Evolutionary conservation across 2,329 filamentous ascomycete genomes (phyloP), one percentile per base, ranked within the genome.

Genomic region (Bretziella fagacearum): DNA sequence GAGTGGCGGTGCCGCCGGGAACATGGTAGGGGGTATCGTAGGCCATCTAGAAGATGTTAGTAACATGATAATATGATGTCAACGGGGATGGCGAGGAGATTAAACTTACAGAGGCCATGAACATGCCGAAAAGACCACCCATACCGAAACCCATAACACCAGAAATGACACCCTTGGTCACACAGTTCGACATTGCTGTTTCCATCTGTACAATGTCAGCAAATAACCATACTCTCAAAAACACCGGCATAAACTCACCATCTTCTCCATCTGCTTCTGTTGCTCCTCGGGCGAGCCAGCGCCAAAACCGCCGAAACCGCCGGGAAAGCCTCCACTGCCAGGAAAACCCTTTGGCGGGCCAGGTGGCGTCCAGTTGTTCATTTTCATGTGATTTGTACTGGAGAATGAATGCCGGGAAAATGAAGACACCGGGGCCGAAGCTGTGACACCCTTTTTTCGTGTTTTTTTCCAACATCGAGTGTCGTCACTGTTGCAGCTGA

Each of bases 141-240:
- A 98, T 79, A 30, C 80, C 91, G 57, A 95, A 95, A 13, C 91
- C 91, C 76, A 93, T 93, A 20, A 81, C 84, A 49, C 89, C 91
- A 0, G 87, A 83, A 65, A 98, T 81, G 55, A 77, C 79, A 15
- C 85, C 83, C 64, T 98, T 98, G 49, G 79, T 79, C 20, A 81
- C 77, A 60, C 91, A 98, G 27, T 84, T 93, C 63, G 96, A 87
- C 84, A 95, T 94, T 36, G 77, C 76, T 20, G 69, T 64, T 70
- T 85, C 77, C 67, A 94, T 81, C 83, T 91, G 54, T 40, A 36
- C 22, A 52, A 15, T 32, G 20, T 30, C 35, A 26, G 42, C 15
- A 18, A 11, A 37, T n/a, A 13, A 18, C 26, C 2, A 6, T 11
- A 8, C 6, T 25, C 6, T 6, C 7, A 6, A 18, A 1, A 25